A percentile compares a stretch with the other conserved stretches of the same genome.
Evolutionary conservation across 768 basidiomycete species (phyloP).

Genomic region (Tylopilus intermedius): DNA sequence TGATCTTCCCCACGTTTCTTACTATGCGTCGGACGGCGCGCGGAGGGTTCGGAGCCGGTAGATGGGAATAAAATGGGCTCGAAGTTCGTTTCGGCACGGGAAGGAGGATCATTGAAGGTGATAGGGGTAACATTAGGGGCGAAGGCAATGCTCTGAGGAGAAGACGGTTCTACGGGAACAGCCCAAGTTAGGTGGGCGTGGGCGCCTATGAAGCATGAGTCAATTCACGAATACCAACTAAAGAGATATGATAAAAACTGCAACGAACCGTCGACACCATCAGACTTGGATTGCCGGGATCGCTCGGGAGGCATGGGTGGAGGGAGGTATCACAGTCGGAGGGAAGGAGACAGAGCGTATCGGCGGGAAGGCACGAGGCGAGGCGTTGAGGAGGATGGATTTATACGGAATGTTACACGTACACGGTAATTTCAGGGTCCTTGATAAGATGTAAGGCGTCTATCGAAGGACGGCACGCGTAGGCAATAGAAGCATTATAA

Average conservation of each 20-base stretch:
- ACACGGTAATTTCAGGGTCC: conserved; percentile 33
- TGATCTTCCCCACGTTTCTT: conserved; percentile 72
- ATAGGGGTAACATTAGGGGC: conserved; percentile 54
- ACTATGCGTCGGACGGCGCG: conserved; percentile 49
- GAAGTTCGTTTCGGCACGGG: conserved; percentile 32
- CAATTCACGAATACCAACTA: conserved; percentile 12
- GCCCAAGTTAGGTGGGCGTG: conserved; percentile 46
- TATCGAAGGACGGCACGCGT: conserved; percentile 27
- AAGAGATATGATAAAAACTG: neutral
- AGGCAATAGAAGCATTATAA: conserved; percentile 29
- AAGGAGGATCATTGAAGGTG: conserved; percentile 48
- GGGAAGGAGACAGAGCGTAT: conserved; percentile 15
- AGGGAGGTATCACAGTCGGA: conserved; percentile 24
- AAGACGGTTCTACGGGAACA: conserved; percentile 33
- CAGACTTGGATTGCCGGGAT: conserved; percentile 34
- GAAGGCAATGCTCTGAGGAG: conserved; percentile 46
- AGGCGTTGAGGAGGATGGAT: conserved; percentile 17
- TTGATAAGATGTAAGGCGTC: conserved; percentile 28
- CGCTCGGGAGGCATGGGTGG: conserved; percentile 45
- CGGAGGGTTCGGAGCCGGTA: conserved; percentile 26
- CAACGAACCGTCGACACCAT: conserved; percentile 34
- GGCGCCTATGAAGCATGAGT: conserved; percentile 29
- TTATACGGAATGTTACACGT: conserved; percentile 31
- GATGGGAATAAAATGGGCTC: conserved; percentile 60
- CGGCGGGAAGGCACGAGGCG: conserved; percentile 25